Evolutionary conservation across 106 monocot species (phyloP).

Genomic region (Platanthera guangdongensis): DNA sequence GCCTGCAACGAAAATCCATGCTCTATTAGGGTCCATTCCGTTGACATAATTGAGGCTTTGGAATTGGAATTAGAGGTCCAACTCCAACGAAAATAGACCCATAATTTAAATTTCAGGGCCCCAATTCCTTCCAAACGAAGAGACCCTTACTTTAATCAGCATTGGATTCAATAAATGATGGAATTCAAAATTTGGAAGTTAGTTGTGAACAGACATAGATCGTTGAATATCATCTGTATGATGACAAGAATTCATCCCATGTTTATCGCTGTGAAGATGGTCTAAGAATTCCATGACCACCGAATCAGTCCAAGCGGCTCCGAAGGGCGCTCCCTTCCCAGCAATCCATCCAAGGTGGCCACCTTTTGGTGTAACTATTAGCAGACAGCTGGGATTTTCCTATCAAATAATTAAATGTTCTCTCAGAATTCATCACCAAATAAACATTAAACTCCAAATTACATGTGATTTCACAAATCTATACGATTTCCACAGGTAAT

Average conservation of each 20-base stretch:
- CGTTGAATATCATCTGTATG: conserved; percentile 5
- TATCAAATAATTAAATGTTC: conserved; percentile 9
- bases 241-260: neutral
- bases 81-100: too few species aligned
- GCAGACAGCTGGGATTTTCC: conserved; percentile 69
- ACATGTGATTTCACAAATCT: too few species aligned
- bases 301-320: conserved; percentile 86
- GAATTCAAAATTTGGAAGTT: neutral
- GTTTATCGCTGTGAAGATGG: conserved; percentile 30
- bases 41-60: too few species aligned
- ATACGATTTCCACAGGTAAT: too few species aligned
- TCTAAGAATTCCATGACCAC: conserved; percentile 87
- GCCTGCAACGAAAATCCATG: too few species aligned
- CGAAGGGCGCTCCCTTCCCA: conserved; percentile 78
- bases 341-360: conserved; percentile 96
- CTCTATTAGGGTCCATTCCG: too few species aligned
- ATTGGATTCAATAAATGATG: neutral
- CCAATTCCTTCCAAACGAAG: too few species aligned
- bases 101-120: too few species aligned
- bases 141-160: neutral
- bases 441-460: too few species aligned
- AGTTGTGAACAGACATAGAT: neutral
- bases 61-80: too few species aligned
- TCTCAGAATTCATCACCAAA: neutral
- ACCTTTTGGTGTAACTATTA: conserved; percentile 84